These are phyloP conservation scores for Trichomonas vaginalis DNA, from an alignment of 208 protist genomes.

Conservation along the genomic window DNA sequence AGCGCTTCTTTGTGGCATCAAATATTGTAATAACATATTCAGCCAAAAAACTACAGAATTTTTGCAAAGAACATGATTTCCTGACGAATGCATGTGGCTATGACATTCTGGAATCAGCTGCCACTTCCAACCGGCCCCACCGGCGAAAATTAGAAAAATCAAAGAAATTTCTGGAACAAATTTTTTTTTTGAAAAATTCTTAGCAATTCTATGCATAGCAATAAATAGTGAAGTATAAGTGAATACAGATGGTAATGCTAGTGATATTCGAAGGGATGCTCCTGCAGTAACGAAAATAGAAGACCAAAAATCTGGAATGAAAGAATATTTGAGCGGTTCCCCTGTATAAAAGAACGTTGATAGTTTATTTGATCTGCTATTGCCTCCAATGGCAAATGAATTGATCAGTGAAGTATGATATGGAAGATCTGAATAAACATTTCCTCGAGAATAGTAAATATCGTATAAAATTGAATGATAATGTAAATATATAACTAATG, in stretches of 20 bases:
- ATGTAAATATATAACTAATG: not conserved
- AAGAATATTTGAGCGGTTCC: not conserved
- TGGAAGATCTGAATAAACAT: not conserved
- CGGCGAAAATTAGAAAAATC: not conserved
- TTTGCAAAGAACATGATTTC: not conserved
- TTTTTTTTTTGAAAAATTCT: not conserved
- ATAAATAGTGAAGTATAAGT: not conserved
- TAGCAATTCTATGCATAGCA: not conserved
- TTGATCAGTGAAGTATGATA: not conserved
- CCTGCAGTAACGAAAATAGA: not conserved
- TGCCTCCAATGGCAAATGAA: not conserved
- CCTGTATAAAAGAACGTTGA: not conserved
- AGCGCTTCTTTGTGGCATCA: not conserved
- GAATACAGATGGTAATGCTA: not conserved
- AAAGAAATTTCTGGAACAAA: not conserved
- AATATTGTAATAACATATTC: not conserved
- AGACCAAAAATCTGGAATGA: not conserved
- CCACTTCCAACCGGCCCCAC: not conserved
- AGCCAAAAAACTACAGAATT: not conserved
- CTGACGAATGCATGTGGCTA: not conserved
- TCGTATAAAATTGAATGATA: not conserved
- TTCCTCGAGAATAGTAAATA: not conserved
- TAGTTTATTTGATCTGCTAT: not conserved
- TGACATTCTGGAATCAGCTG: not conserved
- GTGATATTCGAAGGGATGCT: not conserved